Percentiles rank a stretch among this genome's conserved stretches.
Evolutionary conservation across 805 yeast species (phyloP).

Genomic region (Saturnispora saitoi): DNA sequence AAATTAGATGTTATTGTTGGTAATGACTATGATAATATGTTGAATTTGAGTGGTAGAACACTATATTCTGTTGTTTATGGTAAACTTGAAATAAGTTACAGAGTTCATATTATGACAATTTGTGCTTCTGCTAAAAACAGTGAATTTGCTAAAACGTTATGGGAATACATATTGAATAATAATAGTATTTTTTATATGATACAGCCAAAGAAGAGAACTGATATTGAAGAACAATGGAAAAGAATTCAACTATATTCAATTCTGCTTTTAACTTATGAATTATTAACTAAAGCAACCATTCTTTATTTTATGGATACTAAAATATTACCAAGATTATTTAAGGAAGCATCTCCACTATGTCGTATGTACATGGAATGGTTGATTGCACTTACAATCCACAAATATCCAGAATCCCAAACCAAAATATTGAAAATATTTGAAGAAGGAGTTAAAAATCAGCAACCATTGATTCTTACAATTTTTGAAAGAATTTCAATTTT

Average conservation of each 20-base stretch:
- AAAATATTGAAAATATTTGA: constrained; percentile 17
- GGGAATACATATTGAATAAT: constrained; percentile 31
- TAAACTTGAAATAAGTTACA: constrained; percentile 44
- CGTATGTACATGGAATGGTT: constrained; percentile 79
- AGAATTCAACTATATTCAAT: constrained; percentile 52
- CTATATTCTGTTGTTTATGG: constrained; percentile 49
- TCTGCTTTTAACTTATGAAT: constrained; percentile 36
- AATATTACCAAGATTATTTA: constrained; percentile 33
- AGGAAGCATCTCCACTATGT: constrained; percentile 72
- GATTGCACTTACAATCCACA: constrained; percentile 37
- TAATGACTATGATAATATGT: constrained; percentile 37
- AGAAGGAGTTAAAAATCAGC: constrained; percentile 29
- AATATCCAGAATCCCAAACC: constrained; percentile 22
- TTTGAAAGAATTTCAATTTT: constrained; percentile 57
- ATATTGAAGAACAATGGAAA: constrained; percentile 60
- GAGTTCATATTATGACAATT: constrained; percentile 41
- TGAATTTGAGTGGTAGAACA: constrained; percentile 29
- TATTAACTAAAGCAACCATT: constrained; percentile 21
- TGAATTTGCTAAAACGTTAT: constrained; percentile 26
- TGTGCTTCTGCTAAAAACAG: constrained; percentile 29
- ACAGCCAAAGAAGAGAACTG: constrained; percentile 45
- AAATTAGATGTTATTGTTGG: constrained; percentile 52
- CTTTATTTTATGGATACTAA: constrained; percentile 21
- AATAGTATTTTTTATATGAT: constrained; percentile 36
- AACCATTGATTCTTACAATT: constrained; percentile 51